A percentile compares a stretch with the other conserved stretches of the same genome.
phyloP scores from a whole-genome alignment of 78 protist genomes.

The Cavenderia fasciculata region DNA sequence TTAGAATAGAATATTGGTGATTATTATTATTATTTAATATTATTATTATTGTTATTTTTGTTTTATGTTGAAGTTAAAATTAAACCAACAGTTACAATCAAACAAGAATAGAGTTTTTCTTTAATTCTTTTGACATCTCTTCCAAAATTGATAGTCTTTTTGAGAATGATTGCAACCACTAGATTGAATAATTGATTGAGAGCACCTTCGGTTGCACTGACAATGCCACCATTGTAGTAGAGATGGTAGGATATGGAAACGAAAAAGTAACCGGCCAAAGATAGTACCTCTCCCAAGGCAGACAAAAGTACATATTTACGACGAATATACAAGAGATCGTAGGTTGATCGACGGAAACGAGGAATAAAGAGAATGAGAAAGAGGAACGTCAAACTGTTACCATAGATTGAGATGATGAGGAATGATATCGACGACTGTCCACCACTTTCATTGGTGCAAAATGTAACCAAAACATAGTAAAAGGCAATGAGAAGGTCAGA shows the following conservation, averaged over 20 bases:
- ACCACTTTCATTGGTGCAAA: slow-evolving; percentile 58
- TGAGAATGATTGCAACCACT: slow-evolving; percentile 26
- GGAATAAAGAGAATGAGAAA: not conserved
- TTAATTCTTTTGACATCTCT: slow-evolving; percentile 58
- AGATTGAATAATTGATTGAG: slow-evolving; percentile 59
- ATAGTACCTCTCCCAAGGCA: slow-evolving; percentile 22
- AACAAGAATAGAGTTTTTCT: slow-evolving; percentile 49
- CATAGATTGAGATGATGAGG: slow-evolving; percentile 44
- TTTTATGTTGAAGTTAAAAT: slow-evolving; percentile 39
- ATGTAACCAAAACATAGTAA: slow-evolving; percentile 44
- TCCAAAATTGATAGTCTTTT: slow-evolving; percentile 44
- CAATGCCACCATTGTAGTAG: slow-evolving; percentile 64
- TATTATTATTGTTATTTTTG: too few relatives aligned
- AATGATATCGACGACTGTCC: slow-evolving; percentile 29
- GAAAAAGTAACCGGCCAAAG: slow-evolving; percentile 42
- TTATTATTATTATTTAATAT: too few relatives aligned
- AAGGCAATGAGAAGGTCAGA: slow-evolving; percentile 45
- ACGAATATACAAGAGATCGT: not conserved
- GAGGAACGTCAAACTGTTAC: slow-evolving; percentile 21
- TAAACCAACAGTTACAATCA: slow-evolving; percentile 42
- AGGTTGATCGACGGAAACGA: not conserved
- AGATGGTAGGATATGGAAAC: slow-evolving; percentile 67
- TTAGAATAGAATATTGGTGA: too few relatives aligned
- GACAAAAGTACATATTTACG: slow-evolving; percentile 19
- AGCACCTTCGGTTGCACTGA: slow-evolving; percentile 58